Evolutionary conservation across 1,284 basidiomycete species (phyloP).

Genomic region (Heterobasidion parviporum): DNA sequence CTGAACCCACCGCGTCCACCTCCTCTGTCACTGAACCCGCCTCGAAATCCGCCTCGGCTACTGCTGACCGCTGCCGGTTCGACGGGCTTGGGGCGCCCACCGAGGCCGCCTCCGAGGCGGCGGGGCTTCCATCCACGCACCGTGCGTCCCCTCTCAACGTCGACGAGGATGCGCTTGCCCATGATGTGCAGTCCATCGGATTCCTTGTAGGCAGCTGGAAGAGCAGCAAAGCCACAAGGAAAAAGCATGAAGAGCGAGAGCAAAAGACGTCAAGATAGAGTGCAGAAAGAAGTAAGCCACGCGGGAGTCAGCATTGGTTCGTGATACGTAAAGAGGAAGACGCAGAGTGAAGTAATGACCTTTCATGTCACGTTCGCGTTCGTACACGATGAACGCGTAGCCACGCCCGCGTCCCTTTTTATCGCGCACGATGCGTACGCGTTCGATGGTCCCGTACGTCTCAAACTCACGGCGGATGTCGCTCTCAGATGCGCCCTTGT

Average conservation of each 20-base stretch:
- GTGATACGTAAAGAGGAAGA: conserved; percentile 7
- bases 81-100: conserved; percentile 86
- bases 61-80: conserved; percentile 37
- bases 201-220: conserved; percentile 94
- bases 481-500: conserved; percentile 83
- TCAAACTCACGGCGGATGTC: conserved; percentile 95
- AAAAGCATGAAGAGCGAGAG: neutral
- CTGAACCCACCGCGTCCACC: conserved; percentile 33
- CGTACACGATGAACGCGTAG: conserved; percentile 97
- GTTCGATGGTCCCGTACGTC: conserved; percentile 89
- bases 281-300: conserved; percentile 7
- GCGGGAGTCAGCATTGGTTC: conserved; percentile 9
- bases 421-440: conserved; percentile 86
- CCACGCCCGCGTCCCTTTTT: conserved; percentile 82
- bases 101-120: conserved; percentile 90
- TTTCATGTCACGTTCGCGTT: conserved; percentile 99
- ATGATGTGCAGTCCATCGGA: conserved; percentile 96
- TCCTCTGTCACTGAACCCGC: conserved; percentile 30
- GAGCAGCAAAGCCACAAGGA: conserved; percentile 6
- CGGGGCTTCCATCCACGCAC: conserved; percentile 99
- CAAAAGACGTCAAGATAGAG: neutral
- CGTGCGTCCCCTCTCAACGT: conserved; percentile 96
- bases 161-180: conserved; percentile 92
- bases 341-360: conserved; percentile 38
- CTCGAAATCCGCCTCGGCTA: conserved; percentile 27